These are phyloP conservation scores for Dipodascus albidus DNA, from an alignment of 805 yeast genomes.

Conservation along the genomic window DNA sequence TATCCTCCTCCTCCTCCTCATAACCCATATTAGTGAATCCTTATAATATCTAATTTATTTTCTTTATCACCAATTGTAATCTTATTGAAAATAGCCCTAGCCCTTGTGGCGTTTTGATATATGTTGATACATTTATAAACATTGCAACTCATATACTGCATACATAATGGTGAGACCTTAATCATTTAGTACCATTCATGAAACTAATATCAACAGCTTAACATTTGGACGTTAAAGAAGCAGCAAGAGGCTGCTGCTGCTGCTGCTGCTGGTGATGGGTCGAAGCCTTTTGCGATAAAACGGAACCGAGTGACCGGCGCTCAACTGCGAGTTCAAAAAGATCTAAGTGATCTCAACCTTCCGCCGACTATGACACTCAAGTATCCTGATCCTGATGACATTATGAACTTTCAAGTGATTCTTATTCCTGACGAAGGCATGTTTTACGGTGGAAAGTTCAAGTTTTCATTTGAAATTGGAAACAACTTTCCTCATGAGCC, in stretches of 20 bases:
- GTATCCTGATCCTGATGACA: slow-evolving; percentile 42
- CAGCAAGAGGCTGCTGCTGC: slow-evolving; percentile 36
- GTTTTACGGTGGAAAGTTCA: slow-evolving; percentile 58
- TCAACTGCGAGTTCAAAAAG: slow-evolving; percentile 62
- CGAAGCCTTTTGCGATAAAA: slow-evolving; percentile 3
- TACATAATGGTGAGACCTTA: not conserved
- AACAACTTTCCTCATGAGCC: slow-evolving; percentile 85
- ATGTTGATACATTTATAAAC: too few species aligned
- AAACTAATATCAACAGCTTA: slow-evolving; percentile 28
- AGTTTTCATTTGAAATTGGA: slow-evolving; percentile 52
- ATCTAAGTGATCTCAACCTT: slow-evolving; percentile 55
- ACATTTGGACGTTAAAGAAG: slow-evolving; percentile 48
- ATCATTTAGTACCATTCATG: too few species aligned
- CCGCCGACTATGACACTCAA: slow-evolving; percentile 44
- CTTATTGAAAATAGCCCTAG: not conserved
- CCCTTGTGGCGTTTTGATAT: slow-evolving; percentile 2
- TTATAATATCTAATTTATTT: not conserved
- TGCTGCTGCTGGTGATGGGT: slow-evolving; percentile 20
- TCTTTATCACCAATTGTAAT: not conserved
- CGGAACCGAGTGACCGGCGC: slow-evolving; percentile 42
- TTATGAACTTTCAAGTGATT: slow-evolving; percentile 48
- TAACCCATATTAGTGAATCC: not conserved
- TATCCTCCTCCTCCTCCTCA: slow-evolving; percentile 1
- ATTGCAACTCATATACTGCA: too few species aligned
- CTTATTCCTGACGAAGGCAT: slow-evolving; percentile 64